phyloP scores from a whole-genome alignment of 768 basidiomycete genomes.

The Mycena sanguinolenta region DNA sequence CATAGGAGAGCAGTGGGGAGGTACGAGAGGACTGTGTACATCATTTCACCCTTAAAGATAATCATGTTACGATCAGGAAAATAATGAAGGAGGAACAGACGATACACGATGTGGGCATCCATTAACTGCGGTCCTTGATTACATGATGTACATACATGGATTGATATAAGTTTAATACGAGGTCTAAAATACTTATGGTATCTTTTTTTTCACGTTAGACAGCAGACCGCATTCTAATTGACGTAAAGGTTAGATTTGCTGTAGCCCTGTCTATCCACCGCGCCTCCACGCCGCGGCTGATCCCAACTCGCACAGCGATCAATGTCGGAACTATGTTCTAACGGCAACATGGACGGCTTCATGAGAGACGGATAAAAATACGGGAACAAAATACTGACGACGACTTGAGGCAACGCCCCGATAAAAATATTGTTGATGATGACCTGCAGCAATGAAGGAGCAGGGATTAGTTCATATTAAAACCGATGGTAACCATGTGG shows the following conservation, averaged over 20 bases:
- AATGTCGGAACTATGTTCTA: constrained; percentile 10
- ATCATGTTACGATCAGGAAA: too few relatives aligned
- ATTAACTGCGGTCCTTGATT: too few relatives aligned
- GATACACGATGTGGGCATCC: too few relatives aligned
- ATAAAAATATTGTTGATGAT: neutral
- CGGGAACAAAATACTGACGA: neutral
- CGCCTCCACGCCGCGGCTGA: neutral
- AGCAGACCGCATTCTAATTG: neutral
- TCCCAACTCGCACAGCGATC: constrained; percentile 5
- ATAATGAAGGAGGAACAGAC: too few relatives aligned
- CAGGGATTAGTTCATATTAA: neutral
- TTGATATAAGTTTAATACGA: too few relatives aligned
- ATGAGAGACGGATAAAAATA: neutral
- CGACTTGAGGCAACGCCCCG: neutral
- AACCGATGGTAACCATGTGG: too few relatives aligned
- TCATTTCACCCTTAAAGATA: too few relatives aligned
- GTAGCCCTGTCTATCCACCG: neutral
- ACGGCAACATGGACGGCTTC: neutral
- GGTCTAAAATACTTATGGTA: too few relatives aligned
- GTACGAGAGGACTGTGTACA: too few relatives aligned
- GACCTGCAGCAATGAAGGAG: neutral
- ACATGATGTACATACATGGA: too few relatives aligned
- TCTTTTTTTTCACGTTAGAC: too few relatives aligned
- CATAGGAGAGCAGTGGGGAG: too few relatives aligned
- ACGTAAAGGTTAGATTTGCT: neutral